Evolutionary conservation across 805 yeast species (phyloP).

Genomic region (Starmerella apis): DNA sequence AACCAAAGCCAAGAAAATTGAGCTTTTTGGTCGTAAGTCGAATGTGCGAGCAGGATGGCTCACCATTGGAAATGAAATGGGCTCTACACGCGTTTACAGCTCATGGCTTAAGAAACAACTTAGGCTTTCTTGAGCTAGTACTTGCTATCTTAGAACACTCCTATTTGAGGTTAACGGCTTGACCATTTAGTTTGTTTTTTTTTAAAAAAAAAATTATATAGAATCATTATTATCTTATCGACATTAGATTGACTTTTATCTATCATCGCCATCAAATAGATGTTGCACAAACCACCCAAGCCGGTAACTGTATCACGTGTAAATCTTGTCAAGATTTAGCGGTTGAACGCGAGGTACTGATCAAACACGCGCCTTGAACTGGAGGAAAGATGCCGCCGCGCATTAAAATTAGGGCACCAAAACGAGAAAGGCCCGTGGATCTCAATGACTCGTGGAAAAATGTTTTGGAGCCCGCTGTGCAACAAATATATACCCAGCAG

Average conservation of each 20-base stretch:
- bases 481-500: constrained; percentile 14
- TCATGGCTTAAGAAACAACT: background rate
- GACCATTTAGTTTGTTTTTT: background rate
- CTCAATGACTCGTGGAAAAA: constrained; percentile 21
- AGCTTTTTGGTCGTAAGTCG: constrained; percentile 80
- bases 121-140: background rate
- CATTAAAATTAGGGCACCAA: constrained; percentile 24
- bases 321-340: background rate
- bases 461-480: constrained; percentile 24
- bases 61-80: constrained; percentile 30
- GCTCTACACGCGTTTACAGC: background rate
- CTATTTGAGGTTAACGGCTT: too few species aligned
- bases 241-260: too few species aligned
- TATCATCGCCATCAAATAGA: too few species aligned
- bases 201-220: background rate
- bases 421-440: constrained; percentile 16
- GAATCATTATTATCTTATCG: too few species aligned
- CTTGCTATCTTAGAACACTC: too few species aligned
- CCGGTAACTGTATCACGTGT: background rate
- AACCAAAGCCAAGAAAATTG: constrained; percentile 61
- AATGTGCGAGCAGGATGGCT: constrained; percentile 87
- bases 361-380: background rate
- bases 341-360: background rate
- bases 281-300: too few species aligned
- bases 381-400: constrained; percentile 14